Base-by-base conservation (phyloP, 352 stramenopile genomes). In the Pelagophyceae sp. region DNA sequence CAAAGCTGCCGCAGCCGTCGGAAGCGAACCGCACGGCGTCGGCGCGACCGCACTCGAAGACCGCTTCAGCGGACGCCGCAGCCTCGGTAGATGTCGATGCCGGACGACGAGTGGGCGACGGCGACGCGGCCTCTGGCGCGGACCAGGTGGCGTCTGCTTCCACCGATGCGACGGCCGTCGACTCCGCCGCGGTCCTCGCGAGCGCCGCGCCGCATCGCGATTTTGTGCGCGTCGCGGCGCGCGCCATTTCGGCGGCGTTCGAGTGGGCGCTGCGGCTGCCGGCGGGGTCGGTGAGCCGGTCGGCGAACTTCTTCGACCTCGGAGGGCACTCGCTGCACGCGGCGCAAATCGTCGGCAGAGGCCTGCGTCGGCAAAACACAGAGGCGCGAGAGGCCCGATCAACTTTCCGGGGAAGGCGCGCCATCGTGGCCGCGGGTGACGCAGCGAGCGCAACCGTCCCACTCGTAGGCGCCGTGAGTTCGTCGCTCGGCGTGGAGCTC, bases 141-240 rank as follows among this genome's bases (percentile, higher is more conserved):
- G 89, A 91, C 33, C 91, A 87, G 88, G 82, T 85, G 6, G 83
- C 91, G 25, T 76, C 92, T 32, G 83, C 92, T 76, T 84, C 84
- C 15, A 83, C 93, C 20, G 83, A 91, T 33, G 86, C 80, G 38
- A 81, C 85, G 38, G 85, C 82, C 31, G 78, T 87, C 23, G 88
- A 76, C 38, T 45, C 61, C 32, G 76, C 72, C 38, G 69, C 38
- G 40, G 6, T 27, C 6, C 3, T 27, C 6, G 17, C 58, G 23
- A 17, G 5, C n/a, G n/a, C n/a, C n/a, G n/a, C n/a, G n/a, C n/a
- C n/a, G n/a, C n/a, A n/a, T n/a, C n/a, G n/a, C n/a, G n/a, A n/a
- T 6, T 74, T 51, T 15, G 67, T 5, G 17, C 67, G 67, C 67
- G 67, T 74, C 38, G 67, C 67, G 2, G 67, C 67, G 1, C 17